These are phyloP conservation scores for Backusella tuberculispora DNA, from an alignment of 192 early-diverging fungal genomes.

Conservation along the genomic window DNA sequence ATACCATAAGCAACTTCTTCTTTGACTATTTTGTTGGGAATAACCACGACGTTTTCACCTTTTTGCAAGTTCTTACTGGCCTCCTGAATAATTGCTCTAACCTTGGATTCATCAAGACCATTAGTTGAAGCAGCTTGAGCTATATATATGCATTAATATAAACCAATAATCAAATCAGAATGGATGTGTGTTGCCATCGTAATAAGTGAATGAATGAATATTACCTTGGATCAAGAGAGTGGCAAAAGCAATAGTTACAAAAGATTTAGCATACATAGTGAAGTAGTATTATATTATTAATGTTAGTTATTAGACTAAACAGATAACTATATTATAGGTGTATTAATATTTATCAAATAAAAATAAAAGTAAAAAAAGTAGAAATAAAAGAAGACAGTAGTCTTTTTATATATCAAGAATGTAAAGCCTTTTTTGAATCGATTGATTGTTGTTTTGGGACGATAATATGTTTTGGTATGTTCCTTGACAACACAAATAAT, in stretches of 20 bases:
- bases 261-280: conserved; percentile 16
- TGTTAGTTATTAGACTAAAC: neutral
- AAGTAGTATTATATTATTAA: neutral
- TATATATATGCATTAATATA: neutral
- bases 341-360: neutral
- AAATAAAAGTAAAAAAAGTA: neutral
- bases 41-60: conserved; percentile 6
- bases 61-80: neutral
- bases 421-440: neutral
- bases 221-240: conserved; percentile 16
- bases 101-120: neutral
- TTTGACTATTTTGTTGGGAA: neutral
- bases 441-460: neutral
- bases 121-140: neutral
- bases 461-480: conserved; percentile 15
- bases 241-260: conserved; percentile 5
- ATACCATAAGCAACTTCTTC: neutral
- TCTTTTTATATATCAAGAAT: conserved; percentile 9
- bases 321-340: neutral
- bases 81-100: neutral
- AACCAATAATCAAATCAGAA: neutral
- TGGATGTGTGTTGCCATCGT: neutral
- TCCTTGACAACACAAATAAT: conserved; percentile 3
- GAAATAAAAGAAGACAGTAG: neutral
- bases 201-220: neutral